Evolutionary conservation across 768 basidiomycete species (phyloP), one percentile per base, ranked within the genome.

Genomic region (Mycena venus): DNA sequence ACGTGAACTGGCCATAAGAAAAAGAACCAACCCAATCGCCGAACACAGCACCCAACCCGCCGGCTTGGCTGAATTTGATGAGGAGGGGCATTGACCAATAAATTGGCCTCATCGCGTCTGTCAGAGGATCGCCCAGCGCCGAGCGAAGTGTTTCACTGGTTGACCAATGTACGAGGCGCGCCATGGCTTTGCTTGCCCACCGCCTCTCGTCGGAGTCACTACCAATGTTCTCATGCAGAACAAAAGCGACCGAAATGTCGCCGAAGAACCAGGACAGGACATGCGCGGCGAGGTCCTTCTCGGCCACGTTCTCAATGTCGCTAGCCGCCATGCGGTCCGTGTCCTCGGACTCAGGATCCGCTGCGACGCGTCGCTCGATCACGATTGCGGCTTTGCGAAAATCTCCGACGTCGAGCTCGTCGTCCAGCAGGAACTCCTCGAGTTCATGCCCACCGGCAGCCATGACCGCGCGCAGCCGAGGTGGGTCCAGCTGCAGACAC

Each of bases 61-160:
- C 81, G 2, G 78, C 79, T 15, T 80, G 81, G 4, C 71, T 67
- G 49, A 81, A 81, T 29, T 66, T 65, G 42, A 78, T 70, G 6
- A 83, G 70, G 6, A 70, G 44, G 4, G 75, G 55, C 19, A 38
- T 72, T 0, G 72, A 74, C 77, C 77, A 75, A 59, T 82, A 82
- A 58, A 83, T 59, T 3, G 80, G 78, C 7, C 80, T 75, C 79
- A 81, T 81, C 1, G 80, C 73, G 40, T 82, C 79, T 10, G 82
- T 79, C 44, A 82, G 40, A 2, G 79, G 59, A 55, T 82, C 82
- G 2, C 82, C 82, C 11, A 80, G 69, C 2, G 77, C 70, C 15
- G 34, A 6, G 6, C 81, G 78, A 47, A 77, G 74, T 11, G 69
- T 59, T 6, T 58, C 61, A 12, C 65, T 68, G n/a, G 77, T 80